These are phyloP conservation scores for Bassia scoparia DNA, from an alignment of 148 eudicot genomes.

Conservation along the genomic window DNA sequence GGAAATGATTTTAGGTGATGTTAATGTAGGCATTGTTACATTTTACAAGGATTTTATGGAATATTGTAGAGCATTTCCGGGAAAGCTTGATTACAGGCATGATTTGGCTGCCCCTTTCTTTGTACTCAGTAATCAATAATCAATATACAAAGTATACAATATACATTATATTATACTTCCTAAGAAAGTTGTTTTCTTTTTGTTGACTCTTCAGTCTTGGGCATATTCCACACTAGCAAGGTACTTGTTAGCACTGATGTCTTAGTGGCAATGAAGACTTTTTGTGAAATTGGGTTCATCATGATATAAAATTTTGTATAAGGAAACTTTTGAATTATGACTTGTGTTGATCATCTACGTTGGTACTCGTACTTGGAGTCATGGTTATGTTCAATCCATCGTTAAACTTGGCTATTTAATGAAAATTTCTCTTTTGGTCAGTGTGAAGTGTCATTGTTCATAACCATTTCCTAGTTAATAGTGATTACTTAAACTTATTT, in stretches of 20 bases:
- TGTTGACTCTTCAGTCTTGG: slow-evolving; percentile 67
- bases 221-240: slow-evolving; percentile 70
- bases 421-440: not conserved
- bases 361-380: not conserved
- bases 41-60: slow-evolving; percentile 81
- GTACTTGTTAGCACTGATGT: slow-evolving; percentile 32
- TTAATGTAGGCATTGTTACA: slow-evolving; percentile 54
- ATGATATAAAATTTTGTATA: not conserved
- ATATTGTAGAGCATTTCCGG: slow-evolving; percentile 69
- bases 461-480: not conserved
- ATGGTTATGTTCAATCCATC: not conserved
- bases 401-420: not conserved
- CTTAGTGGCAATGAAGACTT: not conserved
- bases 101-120: slow-evolving; percentile 18
- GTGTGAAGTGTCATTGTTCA: not conserved
- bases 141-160: not conserved
- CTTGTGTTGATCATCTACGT: not conserved
- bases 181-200: slow-evolving; percentile 30
- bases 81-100: slow-evolving; percentile 85
- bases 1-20: slow-evolving; percentile 13
- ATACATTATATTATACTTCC: not conserved
- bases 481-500: not conserved
- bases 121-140: too few species aligned
- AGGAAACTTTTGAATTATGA: not conserved
- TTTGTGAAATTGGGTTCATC: not conserved